phyloP scores from a whole-genome alignment of 306 rosid genomes.

The Pterocarpus santalinus region DNA sequence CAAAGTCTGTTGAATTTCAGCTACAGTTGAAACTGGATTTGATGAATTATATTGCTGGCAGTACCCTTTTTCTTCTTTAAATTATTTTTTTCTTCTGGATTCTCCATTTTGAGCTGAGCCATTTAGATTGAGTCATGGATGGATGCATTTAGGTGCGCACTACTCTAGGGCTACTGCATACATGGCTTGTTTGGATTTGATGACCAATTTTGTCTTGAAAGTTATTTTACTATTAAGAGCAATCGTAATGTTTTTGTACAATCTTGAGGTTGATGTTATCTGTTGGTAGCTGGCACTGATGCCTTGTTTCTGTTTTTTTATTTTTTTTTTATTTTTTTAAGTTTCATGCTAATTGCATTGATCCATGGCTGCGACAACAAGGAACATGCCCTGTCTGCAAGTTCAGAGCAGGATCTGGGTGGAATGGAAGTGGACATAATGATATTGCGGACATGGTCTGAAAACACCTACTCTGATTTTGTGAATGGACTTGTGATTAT shows the following conservation, averaged over 20 bases:
- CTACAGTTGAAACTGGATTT: background rate
- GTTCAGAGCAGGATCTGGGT: slow-evolving; percentile 77
- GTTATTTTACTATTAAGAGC: background rate
- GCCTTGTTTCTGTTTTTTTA: slow-evolving; percentile 24
- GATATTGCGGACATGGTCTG: slow-evolving; percentile 78
- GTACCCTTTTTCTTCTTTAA: background rate
- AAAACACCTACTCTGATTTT: slow-evolving; percentile 3
- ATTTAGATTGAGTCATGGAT: background rate
- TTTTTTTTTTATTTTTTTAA: slow-evolving; percentile 50
- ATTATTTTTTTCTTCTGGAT: background rate
- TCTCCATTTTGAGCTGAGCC: background rate
- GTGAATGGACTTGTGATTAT: slow-evolving; percentile 1
- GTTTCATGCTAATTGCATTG: slow-evolving; percentile 94
- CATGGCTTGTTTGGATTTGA: background rate
- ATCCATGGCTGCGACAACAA: slow-evolving; percentile 95
- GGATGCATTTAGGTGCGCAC: background rate
- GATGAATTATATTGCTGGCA: background rate
- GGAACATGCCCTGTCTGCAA: slow-evolving; percentile 97
- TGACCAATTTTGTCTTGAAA: background rate
- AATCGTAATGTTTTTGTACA: background rate
- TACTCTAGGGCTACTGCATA: background rate
- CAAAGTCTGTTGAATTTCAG: background rate
- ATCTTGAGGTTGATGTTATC: slow-evolving; percentile 8
- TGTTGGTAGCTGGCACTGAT: background rate
- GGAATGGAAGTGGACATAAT: slow-evolving; percentile 71